Evolutionary conservation across 345 rosid species (phyloP).

Genomic region (Populus davidiana): DNA sequence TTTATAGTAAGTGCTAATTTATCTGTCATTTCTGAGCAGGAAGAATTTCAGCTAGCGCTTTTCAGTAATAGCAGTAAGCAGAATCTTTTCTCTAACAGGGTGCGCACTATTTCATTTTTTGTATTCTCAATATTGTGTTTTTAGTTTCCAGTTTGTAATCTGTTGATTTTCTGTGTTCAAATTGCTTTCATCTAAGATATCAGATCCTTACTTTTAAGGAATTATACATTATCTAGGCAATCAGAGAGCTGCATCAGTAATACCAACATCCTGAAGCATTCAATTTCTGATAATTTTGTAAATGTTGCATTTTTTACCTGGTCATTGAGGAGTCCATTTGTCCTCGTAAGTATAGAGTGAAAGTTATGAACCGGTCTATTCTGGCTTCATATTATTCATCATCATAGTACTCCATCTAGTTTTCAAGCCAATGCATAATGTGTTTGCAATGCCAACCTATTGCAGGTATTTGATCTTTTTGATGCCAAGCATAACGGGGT

Average conservation of each 20-base stretch:
- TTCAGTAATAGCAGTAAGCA: conserved; percentile 61
- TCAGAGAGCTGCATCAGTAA: not conserved
- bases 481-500: conserved; percentile 60
- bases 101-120: conserved; percentile 13
- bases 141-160: not conserved
- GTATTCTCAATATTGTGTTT: not conserved
- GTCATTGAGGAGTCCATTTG: not conserved
- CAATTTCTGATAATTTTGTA: not conserved
- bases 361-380: not conserved
- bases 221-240: not conserved
- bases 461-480: conserved; percentile 59
- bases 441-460: conserved; percentile 9
- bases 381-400: not conserved
- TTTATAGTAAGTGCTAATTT: not conserved
- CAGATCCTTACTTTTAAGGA: not conserved
- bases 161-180: not conserved
- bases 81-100: conserved; percentile 89
- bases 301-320: not conserved
- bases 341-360: not conserved
- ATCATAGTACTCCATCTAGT: not conserved
- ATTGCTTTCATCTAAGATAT: not conserved
- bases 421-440: not conserved
- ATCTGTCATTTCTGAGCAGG: conserved; percentile 40
- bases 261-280: not conserved
- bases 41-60: conserved; percentile 80